Base-by-base conservation (phyloP, 306 rosid species). In the Casuarina cunninghamiana region DNA sequence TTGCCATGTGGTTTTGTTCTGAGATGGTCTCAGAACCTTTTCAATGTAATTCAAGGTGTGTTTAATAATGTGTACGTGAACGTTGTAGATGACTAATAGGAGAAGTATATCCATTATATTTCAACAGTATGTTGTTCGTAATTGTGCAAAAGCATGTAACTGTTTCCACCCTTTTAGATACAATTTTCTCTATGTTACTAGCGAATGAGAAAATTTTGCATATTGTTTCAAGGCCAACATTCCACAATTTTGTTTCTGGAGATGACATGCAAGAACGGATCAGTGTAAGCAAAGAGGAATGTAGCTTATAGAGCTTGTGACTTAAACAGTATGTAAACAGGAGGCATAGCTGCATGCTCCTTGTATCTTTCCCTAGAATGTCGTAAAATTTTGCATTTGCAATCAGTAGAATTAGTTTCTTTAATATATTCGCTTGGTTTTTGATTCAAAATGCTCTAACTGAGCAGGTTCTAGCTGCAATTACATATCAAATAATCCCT, bases 401-500 rank as follows among this genome's bases (percentile, higher is more conserved):
- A 44, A 32, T 32, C 7, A 74, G 53, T 16, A 35, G 43, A 78
- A 69, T 51, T 3, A 35, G 48, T 12, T 38, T 2, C 79, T 11
- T 26, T 49, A 8, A 53, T 39, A 13, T 44, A 35, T 48, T 72
- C 32, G 6, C 73, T 48, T 68, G 75, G 16, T 53, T 69, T 69
- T 6, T 11, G 3, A 53, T 68, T 37, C 32, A 26, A 26, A 26
- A 26, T 26, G 32, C 44, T 9, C 19, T 70, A 57, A 61, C 74
- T 71, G 35, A 80, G 53, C 87, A 94, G 98, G 89, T 90, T 83
- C 76, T 91, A 53, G 98, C 91, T 82, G 91, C 98, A 75, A 89
- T 94, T 73, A 89, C 96, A 38, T 91, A 83, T 78, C 97, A 94
- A 88, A 89, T 94, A 80, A 82, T 94, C 77, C 96, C 98, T 42